phyloP scores from a whole-genome alignment of 2,329 filamentous ascomycete genomes.

The Mollisia scopiformis region DNA sequence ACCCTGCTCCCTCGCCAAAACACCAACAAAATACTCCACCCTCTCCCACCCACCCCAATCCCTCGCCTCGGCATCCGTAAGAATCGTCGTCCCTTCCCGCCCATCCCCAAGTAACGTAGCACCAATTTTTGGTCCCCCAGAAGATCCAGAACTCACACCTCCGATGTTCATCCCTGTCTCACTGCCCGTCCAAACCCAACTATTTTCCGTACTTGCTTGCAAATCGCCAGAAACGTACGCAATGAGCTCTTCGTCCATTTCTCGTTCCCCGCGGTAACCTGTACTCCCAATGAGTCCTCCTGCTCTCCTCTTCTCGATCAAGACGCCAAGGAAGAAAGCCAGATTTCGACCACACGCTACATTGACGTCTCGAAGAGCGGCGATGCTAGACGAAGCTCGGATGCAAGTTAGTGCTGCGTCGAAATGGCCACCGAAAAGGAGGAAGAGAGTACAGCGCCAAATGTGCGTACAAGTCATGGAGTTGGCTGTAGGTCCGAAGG shows the following conservation, averaged over 20 bases:
- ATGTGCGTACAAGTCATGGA: slow-evolving; percentile 80
- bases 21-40: slow-evolving; percentile 65
- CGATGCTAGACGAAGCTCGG: slow-evolving; percentile 71
- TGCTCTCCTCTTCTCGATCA: slow-evolving; percentile 59
- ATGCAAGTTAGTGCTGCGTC: slow-evolving; percentile 74
- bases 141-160: slow-evolving; percentile 17
- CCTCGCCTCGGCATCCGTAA: slow-evolving; percentile 58
- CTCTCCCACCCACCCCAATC: slow-evolving; percentile 84
- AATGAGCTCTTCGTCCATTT: slow-evolving; percentile 80
- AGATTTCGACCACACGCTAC: slow-evolving; percentile 80
- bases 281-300: slow-evolving; percentile 36
- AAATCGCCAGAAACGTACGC: slow-evolving; percentile 86
- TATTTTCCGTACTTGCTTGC: slow-evolving; percentile 75
- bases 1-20: slow-evolving; percentile 45
- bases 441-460: slow-evolving; percentile 82
- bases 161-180: slow-evolving; percentile 48
- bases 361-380: slow-evolving; percentile 72
- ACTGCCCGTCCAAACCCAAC: slow-evolving; percentile 80
- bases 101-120: slow-evolving; percentile 29
- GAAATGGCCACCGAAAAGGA: slow-evolving; percentile 75
- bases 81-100: slow-evolving; percentile 43
- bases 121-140: slow-evolving; percentile 16
- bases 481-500: slow-evolving; percentile 50
- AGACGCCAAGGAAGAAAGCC: slow-evolving; percentile 74
- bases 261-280: slow-evolving; percentile 20